These are phyloP conservation scores for Chlorella sp. DNA, from an alignment of 139 green algal species.

Conservation along the genomic window DNA sequence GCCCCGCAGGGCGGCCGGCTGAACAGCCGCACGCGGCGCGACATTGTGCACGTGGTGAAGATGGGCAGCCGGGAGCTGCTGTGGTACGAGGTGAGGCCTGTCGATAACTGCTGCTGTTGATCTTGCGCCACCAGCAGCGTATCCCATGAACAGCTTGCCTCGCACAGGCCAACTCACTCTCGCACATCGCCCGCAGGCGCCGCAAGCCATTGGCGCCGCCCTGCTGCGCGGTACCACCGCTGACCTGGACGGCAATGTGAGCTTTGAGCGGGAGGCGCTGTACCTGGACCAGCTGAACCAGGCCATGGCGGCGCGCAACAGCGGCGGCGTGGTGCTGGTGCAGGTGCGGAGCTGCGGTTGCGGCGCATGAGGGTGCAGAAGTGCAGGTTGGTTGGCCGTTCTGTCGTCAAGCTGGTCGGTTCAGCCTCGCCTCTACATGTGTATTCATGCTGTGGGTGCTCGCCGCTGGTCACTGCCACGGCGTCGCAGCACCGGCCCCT, in stretches of 20 bases:
- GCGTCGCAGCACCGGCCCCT: no score
- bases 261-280: slow-evolving; percentile 57
- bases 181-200: background rate
- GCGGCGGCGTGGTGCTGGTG: slow-evolving; percentile 58
- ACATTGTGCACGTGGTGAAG: slow-evolving; percentile 45
- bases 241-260: slow-evolving; percentile 65
- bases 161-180: no score
- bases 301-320: slow-evolving; percentile 66
- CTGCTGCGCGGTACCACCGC: slow-evolving; percentile 61
- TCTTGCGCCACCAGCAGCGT: no score
- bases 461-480: no score
- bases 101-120: no score
- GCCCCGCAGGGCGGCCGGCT: slow-evolving; percentile 51
- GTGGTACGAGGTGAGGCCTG: slow-evolving; percentile 46
- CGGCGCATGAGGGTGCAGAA: no score
- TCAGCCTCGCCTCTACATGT: no score
- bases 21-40: slow-evolving; percentile 27
- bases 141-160: no score
- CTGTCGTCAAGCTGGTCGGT: no score
- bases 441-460: no score
- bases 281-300: slow-evolving; percentile 51
- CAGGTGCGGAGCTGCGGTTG: slow-evolving; percentile 41
- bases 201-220: slow-evolving; percentile 43
- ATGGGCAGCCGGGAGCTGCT: slow-evolving; percentile 48
- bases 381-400: no score